These are phyloP conservation scores for Mortierella polycephala DNA, from an alignment of 371 early-diverging fungal species.

Conservation along the genomic window DNA sequence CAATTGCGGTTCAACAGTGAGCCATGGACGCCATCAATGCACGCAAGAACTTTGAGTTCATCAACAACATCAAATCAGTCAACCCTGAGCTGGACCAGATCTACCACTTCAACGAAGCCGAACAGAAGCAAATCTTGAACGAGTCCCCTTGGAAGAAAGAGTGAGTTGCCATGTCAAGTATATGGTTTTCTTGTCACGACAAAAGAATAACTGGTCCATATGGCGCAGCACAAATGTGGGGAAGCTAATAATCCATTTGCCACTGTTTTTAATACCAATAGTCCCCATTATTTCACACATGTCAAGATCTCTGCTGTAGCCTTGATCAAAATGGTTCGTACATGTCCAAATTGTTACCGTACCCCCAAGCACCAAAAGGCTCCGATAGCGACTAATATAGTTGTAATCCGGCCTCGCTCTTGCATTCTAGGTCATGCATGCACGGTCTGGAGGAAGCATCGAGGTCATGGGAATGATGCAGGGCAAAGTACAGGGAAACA, in stretches of 20 bases:
- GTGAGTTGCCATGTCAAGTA: constrained; percentile 56
- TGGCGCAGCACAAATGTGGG: constrained; percentile 35
- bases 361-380: neutral
- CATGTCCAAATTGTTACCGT: neutral
- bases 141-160: constrained; percentile 86
- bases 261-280: constrained; percentile 35
- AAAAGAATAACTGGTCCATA: neutral
- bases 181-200: no score
- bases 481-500: constrained; percentile 90
- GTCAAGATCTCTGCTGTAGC: constrained; percentile 96
- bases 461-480: constrained; percentile 99
- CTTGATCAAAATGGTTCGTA: constrained; percentile 93
- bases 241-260: neutral
- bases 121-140: constrained; percentile 70
- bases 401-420: neutral
- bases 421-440: constrained; percentile 85
- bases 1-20: neutral
- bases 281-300: constrained; percentile 90
- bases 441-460: constrained; percentile 94
- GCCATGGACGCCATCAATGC: constrained; percentile 69
- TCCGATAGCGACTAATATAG: neutral
- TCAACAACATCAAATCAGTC: constrained; percentile 81
- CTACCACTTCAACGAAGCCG: constrained; percentile 79
- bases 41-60: constrained; percentile 84
- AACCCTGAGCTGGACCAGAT: constrained; percentile 79